Evolutionary conservation across 768 basidiomycete species (phyloP).

Genomic region (Termitomyces eurrhizus): DNA sequence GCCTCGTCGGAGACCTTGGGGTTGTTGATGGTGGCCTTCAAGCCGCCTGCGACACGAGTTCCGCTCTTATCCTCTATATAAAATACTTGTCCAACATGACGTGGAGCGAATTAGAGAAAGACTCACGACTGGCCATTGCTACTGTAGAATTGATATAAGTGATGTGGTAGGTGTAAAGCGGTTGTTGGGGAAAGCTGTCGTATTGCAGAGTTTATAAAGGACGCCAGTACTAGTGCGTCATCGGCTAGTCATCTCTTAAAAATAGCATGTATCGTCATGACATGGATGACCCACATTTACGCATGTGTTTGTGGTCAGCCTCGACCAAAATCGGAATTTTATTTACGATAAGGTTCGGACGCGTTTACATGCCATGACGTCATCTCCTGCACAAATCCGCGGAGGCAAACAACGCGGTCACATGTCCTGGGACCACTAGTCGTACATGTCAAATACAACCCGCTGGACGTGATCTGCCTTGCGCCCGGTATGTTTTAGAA

Average conservation of each 20-base stretch:
- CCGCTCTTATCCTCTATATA: background rate
- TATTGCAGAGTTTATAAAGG: background rate
- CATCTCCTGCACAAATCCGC: background rate
- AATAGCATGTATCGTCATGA: background rate
- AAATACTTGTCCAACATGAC: background rate
- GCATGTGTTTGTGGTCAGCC: background rate
- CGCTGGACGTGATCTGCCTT: conserved; percentile 75
- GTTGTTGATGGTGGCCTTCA: conserved; percentile 57
- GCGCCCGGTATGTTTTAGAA: conserved; percentile 75
- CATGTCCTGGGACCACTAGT: conserved; percentile 10
- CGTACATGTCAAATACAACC: conserved; percentile 57
- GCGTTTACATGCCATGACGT: background rate
- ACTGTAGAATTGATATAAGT: background rate
- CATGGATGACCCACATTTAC: background rate
- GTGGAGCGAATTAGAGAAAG: no score
- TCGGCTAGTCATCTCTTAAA: background rate
- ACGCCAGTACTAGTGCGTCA: background rate
- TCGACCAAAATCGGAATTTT: background rate
- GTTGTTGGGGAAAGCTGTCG: background rate
- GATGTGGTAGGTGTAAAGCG: no score
- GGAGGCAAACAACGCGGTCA: no score
- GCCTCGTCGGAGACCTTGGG: conserved; percentile 55
- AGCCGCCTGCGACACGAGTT: conserved; percentile 35
- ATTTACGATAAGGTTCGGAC: no score
- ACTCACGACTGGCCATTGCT: background rate